Percentiles rank a stretch among this genome's conserved stretches.
Evolutionary conservation across 1,139 yeast species (phyloP).

Genomic region (Yamadazyma mexicana): DNA sequence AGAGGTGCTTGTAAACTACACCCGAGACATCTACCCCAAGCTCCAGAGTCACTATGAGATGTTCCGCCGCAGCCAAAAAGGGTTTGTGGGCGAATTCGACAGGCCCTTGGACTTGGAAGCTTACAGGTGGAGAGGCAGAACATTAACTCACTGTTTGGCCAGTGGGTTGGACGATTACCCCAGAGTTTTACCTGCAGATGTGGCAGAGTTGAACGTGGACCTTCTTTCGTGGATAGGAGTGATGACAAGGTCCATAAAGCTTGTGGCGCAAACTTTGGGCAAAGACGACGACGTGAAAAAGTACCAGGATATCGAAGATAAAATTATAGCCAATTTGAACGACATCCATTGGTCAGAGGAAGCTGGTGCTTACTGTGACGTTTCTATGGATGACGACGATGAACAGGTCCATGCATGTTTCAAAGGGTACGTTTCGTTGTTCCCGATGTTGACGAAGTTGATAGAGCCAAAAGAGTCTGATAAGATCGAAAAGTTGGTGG

Average conservation of each 20-base stretch:
- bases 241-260: slow-evolving; percentile 80
- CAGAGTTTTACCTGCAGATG: slow-evolving; percentile 75
- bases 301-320: slow-evolving; percentile 54
- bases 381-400: slow-evolving; percentile 72
- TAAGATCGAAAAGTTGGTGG: slow-evolving; percentile 52
- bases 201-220: slow-evolving; percentile 90
- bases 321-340: slow-evolving; percentile 64
- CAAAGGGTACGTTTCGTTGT: slow-evolving; percentile 81
- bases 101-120: slow-evolving; percentile 60
- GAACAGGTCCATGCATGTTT: slow-evolving; percentile 71
- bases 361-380: slow-evolving; percentile 76
- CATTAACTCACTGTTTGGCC: slow-evolving; percentile 80
- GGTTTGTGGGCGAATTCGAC: slow-evolving; percentile 71
- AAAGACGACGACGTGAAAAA: slow-evolving; percentile 54
- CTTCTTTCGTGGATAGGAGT: slow-evolving; percentile 90
- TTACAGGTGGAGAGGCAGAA: slow-evolving; percentile 93
- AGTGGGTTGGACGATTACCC: slow-evolving; percentile 98
- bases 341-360: slow-evolving; percentile 77
- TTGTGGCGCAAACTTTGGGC: slow-evolving; percentile 68
- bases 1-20: slow-evolving; percentile 60
- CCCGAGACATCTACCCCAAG: slow-evolving; percentile 71
- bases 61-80: slow-evolving; percentile 82
- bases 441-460: slow-evolving; percentile 81
- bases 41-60: slow-evolving; percentile 77
- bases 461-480: slow-evolving; percentile 52